Base-by-base conservation (phyloP, 495 filamentous ascomycete species). In the Annulohypoxylon moriforme region DNA sequence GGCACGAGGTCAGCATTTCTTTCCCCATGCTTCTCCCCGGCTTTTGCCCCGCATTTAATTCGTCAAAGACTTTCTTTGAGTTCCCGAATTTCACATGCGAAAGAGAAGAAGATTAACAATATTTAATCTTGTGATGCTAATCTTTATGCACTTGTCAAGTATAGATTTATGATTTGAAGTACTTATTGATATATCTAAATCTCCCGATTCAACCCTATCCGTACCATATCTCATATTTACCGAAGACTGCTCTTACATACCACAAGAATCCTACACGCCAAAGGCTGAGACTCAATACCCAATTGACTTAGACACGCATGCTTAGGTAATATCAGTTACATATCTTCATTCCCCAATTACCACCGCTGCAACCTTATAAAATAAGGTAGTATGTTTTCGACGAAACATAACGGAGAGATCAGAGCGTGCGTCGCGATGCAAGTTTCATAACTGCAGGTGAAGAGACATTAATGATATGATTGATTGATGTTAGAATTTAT, bases 41-140 rank as follows among this genome's bases (percentile, higher is more conserved):
- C n/a, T 38, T 70, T 59, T 62, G 68, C 69, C 69, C 69, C 69
- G 62, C 68, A 58, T 71, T 22, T 33, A 31, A 65, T 64, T 72
- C 50, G 63, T 67, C 34, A 49, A 61, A 66, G 46, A 34, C 33
- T 27, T 52, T 46, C 18, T 34, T 64, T 50, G 9, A 20, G 11
- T 53, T 16, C 24, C 24, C 36, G 61, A 62, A 16, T 71, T 71
- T 71, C 68, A 71, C 68, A 71, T 71, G 68, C 57, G 33, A 65
- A 33, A 58, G 27, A 36, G 4, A n/a, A 25, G 56, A 31, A 24
- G 27, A 33, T 14, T 49, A n/a, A 40, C 36, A 40, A 47, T 33
- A 4, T 64, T 36, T 11, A 42, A 53, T 64, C 60, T 55, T 46
- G 49, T 64, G 50, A 55, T 33, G n/a, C 36, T 11, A 36, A 20